phyloP scores from a whole-genome alignment of 495 filamentous ascomycete species.

The Podospora bellae-mahoneyi region DNA sequence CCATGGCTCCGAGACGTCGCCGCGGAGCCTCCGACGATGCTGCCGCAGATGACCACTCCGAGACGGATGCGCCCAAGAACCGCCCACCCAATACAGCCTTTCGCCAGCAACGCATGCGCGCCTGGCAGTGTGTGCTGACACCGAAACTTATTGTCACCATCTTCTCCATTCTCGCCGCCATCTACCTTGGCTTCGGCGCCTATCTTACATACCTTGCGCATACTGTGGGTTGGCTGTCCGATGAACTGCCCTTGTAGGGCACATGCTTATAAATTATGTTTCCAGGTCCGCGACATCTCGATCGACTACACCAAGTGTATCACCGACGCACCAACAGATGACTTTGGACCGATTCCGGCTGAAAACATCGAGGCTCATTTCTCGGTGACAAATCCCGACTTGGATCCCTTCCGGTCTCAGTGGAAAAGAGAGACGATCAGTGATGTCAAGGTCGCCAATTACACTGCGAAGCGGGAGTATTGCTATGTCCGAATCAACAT shows the following conservation, averaged over 20 bases:
- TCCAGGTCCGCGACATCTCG: constrained; percentile 77
- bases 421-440: constrained; percentile 24
- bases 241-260: neutral
- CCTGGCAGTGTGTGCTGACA: constrained; percentile 40
- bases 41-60: constrained; percentile 26
- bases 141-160: constrained; percentile 39
- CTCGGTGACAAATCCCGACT: constrained; percentile 24
- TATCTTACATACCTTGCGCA: constrained; percentile 34
- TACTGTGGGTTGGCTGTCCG: constrained; percentile 24
- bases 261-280: constrained; percentile 28
- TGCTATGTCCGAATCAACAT: constrained; percentile 77
- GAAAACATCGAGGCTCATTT: constrained; percentile 63
- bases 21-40: constrained; percentile 31
- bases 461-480: constrained; percentile 19
- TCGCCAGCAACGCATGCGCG: constrained; percentile 39
- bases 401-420: constrained; percentile 29
- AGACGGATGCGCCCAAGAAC: constrained; percentile 33
- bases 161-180: constrained; percentile 35
- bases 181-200: constrained; percentile 37
- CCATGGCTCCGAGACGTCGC: constrained; percentile 37
- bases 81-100: constrained; percentile 38
- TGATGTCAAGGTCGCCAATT: constrained; percentile 25
- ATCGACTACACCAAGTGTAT: constrained; percentile 86
- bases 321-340: constrained; percentile 42
- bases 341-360: constrained; percentile 45